Evolutionary conservation across 768 basidiomycete species (phyloP), one percentile per base, ranked within the genome.

Genomic region (Macrolepiota fuliginosa): DNA sequence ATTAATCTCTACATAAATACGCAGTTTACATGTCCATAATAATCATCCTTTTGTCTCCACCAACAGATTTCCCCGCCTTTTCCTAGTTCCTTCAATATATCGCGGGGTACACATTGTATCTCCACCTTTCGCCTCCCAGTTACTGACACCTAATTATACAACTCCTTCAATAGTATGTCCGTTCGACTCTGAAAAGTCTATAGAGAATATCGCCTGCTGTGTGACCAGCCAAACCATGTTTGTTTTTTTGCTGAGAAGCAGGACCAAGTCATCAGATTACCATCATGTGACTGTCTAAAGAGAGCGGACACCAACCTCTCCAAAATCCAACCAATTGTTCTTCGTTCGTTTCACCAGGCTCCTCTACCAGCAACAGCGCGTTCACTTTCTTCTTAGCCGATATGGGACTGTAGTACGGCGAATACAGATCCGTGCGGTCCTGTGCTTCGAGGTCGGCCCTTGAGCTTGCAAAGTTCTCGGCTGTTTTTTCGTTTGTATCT

Each of bases 361-460:
- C 54, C 6, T 27, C 15, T 22, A 56, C 22, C 24, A 22, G 35
- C 12, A 49, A 29, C 37, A 58, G 13, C 10, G 29, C 11, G 4
- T 40, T 39, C 49, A 37, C 17, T 13, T 39, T 29, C 22, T 51
- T 58, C 47, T 45, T 49, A 19, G 46, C 36, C 32, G 50, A 35
- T 6, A 58, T 24, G 0, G 57, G 57, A n/a, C 57, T 58, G 22
- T 51, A 58, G 24, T 58, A 58, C 9, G 57, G 57, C 10, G 57
- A 58, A 37, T 50, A 58, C 19, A 39, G 25, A 24, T 37, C 25
- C 2, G 39, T 24, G 11, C 3, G 24, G 5, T 7, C 11, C 12
- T 36, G 19, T 17, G 47, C 57, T 27, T 58, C 57, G 36, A 58
- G 22, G 22, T 58, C 57, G 17, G 13, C 6, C 15, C 50, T 46